These are phyloP conservation scores for Chara braunii DNA, from an alignment of 139 green algal species.

Conservation along the genomic window DNA sequence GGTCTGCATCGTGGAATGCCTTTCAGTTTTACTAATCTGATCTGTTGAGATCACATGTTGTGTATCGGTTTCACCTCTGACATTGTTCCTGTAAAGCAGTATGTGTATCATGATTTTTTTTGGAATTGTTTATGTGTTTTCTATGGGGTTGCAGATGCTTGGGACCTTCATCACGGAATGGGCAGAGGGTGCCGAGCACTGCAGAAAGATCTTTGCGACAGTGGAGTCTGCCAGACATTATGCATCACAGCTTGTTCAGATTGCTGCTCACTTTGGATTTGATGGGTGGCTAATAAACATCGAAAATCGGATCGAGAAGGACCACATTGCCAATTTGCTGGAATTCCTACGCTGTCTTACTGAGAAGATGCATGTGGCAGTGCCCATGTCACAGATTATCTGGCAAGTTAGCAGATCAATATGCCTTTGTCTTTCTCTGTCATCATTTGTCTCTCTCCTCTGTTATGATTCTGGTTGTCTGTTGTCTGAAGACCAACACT, in stretches of 20 bases:
- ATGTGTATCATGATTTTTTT: too few species aligned
- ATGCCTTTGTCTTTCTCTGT: constrained; percentile 5
- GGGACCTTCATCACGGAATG: constrained; percentile 76
- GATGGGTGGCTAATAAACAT: constrained; percentile 85
- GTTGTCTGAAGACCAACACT: too few species aligned
- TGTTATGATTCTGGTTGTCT: too few species aligned
- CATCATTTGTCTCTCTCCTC: too few species aligned
- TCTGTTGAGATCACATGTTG: too few species aligned
- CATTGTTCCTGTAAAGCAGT: too few species aligned
- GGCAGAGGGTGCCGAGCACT: constrained; percentile 46
- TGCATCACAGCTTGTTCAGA: constrained; percentile 52
- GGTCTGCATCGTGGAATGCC: too few species aligned
- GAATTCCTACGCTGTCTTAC: constrained; percentile 52
- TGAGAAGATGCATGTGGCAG: constrained; percentile 3
- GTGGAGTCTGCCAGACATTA: neutral
- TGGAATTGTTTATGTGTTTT: too few species aligned
- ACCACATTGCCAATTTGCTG: constrained; percentile 48
- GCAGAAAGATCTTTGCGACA: constrained; percentile 49
- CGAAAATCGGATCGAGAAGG: constrained; percentile 56
- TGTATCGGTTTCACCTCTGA: too few species aligned
- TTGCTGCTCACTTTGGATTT: constrained; percentile 62
- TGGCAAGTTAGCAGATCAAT: constrained; percentile 5
- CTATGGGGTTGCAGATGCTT: constrained; percentile 50
- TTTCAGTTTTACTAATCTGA: too few species aligned
- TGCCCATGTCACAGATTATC: constrained; percentile 12